Conservation (phyloP, 495 filamentous ascomycete species). For the Xylaria palmicola region DNA sequence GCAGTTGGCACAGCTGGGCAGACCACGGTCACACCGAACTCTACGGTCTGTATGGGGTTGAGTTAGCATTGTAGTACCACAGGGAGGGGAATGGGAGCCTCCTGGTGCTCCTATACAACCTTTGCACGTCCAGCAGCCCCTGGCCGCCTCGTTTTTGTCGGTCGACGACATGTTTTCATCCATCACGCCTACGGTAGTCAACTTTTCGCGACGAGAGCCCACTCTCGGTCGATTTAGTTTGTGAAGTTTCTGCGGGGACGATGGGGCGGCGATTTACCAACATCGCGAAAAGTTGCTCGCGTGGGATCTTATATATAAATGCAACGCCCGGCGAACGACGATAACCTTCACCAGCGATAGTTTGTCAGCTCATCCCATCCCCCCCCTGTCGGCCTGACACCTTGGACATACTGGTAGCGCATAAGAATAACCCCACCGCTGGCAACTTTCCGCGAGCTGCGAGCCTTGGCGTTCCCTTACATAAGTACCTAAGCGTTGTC, state of each 20-base stretch:
- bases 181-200: not conserved
- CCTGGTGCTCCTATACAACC: slow-evolving; percentile 5
- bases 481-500: not conserved
- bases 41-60: slow-evolving; percentile 19
- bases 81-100: not conserved
- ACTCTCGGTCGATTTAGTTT: no score
- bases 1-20: slow-evolving; percentile 24
- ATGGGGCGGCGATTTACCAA: not conserved
- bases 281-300: slow-evolving; percentile 3
- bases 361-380: not conserved
- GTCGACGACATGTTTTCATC: not conserved
- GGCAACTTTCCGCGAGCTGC: slow-evolving; percentile 13
- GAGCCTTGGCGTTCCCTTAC: not conserved
- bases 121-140: slow-evolving; percentile 30
- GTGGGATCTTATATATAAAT: not conserved
- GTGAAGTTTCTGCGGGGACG: not conserved
- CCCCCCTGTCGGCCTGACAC: no score
- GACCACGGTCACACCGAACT: slow-evolving; percentile 23
- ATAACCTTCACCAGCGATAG: not conserved
- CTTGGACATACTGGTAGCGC: no score
- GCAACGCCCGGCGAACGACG: not conserved
- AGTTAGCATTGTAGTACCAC: not conserved
- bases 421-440: not conserved
- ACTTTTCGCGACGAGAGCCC: not conserved
- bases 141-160: slow-evolving; percentile 3